phyloP scores from a whole-genome alignment of 176 grass and related monocot species.

The Aegilops tauschii region DNA sequence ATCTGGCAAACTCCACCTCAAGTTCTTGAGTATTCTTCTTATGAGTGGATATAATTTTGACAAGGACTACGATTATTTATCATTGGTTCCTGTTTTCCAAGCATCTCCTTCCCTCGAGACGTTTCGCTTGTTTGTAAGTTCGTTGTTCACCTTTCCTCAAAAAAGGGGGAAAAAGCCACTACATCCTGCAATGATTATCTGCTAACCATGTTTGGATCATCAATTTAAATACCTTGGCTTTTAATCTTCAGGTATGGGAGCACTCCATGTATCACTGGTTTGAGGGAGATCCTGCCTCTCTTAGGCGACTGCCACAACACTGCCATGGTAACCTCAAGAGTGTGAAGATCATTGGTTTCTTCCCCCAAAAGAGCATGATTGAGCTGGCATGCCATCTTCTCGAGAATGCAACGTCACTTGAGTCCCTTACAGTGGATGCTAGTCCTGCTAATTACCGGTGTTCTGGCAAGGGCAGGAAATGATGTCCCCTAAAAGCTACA shows the following conservation, averaged over 20 bases:
- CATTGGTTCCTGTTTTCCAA: neutral
- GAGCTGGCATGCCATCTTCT: neutral
- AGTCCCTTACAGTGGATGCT: neutral
- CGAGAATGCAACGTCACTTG: neutral
- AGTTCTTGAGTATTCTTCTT: neutral
- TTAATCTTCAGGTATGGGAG: neutral
- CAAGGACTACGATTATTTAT: neutral
- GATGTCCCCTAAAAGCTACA: too few relatives aligned
- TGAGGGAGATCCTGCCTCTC: neutral
- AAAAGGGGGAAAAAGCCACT: neutral
- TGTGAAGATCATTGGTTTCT: neutral
- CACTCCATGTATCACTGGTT: neutral
- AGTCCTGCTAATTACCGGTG: accelerated
- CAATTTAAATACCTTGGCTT: neutral
- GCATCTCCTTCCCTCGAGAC: constrained; percentile 13
- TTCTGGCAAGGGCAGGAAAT: neutral
- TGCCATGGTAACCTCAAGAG: neutral
- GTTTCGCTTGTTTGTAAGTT: neutral
- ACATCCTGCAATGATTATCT: neutral
- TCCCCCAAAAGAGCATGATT: constrained; percentile 1
- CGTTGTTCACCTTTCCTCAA: neutral
- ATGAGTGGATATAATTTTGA: accelerated
- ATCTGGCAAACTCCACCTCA: neutral
- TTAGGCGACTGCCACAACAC: neutral
- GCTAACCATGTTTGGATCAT: neutral